Evolutionary conservation across 2,329 filamentous ascomycete genomes (phyloP), one percentile per base, ranked within the genome.

Genomic region (Lecanicillium sp.): DNA sequence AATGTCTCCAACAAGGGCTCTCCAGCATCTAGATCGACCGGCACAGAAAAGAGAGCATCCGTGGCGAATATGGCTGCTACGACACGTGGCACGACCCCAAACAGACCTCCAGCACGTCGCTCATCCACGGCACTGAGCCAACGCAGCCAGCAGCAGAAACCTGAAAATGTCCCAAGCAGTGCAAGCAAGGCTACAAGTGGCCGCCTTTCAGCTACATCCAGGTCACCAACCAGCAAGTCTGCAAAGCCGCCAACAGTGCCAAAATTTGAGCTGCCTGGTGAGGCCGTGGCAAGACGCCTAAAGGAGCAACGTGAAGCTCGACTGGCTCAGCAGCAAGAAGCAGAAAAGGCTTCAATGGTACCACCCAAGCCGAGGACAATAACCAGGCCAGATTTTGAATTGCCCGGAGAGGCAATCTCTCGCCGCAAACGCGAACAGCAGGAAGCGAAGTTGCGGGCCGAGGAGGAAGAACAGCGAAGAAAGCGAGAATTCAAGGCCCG

Each of bases 401-500:
- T 83, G 31, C 76, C 78, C 0, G 77, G 78, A 8, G 78, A 82
- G 49, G 72, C 71, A 4, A 71, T 80, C 35, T 73, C 70, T 3
- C 62, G 68, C 2, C 60, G 66, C 19, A 74, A 78, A 59, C 63
- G 70, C 46, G 67, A 80, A 57, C 63, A 75, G 51, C 64, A 68
- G 39, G 69, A 78, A 49, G 64, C 72, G 41, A 70, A 67, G 45
- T 57, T 80, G 31, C 69, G 62, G 44, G 67, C 65, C 4, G 67
- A 79, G 48, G 75, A 77, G 48, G 75, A 80, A 46, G 76, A 79
- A 47, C 72, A 77, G 43, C 69, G 64, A 17, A 74, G 67, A 54
- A 68, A 70, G 40, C 72, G 77, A 40, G 74, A 80, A 49, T 81
- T 81, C 63, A 82, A 79, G 54, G 78, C 77, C 5, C 68, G 68